Evolutionary conservation across 805 yeast species (phyloP), one percentile per base, ranked within the genome.

Genomic region (Lipomyces chichibuensis): DNA sequence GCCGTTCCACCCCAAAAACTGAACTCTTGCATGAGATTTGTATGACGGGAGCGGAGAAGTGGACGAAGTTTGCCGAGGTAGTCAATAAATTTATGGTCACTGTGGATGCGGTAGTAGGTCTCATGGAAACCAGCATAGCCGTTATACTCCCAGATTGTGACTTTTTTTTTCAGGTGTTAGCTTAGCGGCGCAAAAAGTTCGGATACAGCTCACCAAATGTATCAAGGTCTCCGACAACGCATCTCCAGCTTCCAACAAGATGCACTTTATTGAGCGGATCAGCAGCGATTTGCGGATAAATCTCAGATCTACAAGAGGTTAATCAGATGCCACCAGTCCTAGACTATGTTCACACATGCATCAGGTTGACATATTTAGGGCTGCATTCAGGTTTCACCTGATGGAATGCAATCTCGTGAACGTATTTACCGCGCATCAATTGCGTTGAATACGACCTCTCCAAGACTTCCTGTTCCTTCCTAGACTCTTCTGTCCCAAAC

Each of bases 1-100:
- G 83, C 80, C 11, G 83, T 80, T 14, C 82, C 83, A 20, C 83
- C 83, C 83, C 83, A 80, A 73, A 80, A 80, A 62, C 76, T 73
- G 74, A 80, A 80, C 69, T 80, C 83, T 64, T 81, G 83, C 71
- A 79, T 75, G n/a, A 80, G 65, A 55, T 77, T 74, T 35, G 75
- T 72, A 55, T 71, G 73, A 33, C 83, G 77, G 17, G 78, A 72
- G 49, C 78, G 73, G 23, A 80, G 74, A 46, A 74, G 66, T 1
- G 75, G 73, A 23, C 81, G 75, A 60, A 80, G 73, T 37, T 68
- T 60, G 49, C 65, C 72, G 11, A 77, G 71, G 57, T 74, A 77
- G 27, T 74, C 72, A 27, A 76, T 65, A 68, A 76, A 78, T 59
- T 65, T 62, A 59, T 67, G 73, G 60, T 75, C 71, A 46, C 69